Conservation (phyloP, 805 yeast genomes). For the Wickerhamiella parazyma region DNA sequence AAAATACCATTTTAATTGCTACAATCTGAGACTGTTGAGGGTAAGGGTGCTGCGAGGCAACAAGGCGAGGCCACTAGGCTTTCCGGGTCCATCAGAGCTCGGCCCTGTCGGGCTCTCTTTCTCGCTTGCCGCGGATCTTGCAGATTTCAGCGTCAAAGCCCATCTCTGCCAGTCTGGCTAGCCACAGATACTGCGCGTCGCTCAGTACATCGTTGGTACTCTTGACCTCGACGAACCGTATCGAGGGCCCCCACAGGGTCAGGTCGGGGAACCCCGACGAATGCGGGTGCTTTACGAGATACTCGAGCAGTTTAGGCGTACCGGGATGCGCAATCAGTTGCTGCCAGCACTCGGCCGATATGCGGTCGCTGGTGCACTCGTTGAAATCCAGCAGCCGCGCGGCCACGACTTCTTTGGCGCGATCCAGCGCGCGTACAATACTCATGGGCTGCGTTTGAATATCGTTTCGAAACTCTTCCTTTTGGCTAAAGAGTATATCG, state of each 20-base stretch:
- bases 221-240: conserved; percentile 25
- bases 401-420: conserved; percentile 17
- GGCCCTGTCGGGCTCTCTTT: no score
- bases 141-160: conserved; percentile 26
- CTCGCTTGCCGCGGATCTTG: conserved; percentile 10
- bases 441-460: conserved; percentile 25
- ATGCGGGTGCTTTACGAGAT: neutral
- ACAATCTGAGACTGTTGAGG: neutral
- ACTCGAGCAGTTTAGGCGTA: neutral
- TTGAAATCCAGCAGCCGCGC: conserved; percentile 17
- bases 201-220: conserved; percentile 28
- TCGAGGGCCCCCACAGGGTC: conserved; percentile 21
- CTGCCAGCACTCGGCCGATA: neutral
- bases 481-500: conserved; percentile 25
- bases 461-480: conserved; percentile 23
- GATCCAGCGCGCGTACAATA: conserved; percentile 19
- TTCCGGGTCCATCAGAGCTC: no score
- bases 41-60: no score
- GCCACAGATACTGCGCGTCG: conserved; percentile 28
- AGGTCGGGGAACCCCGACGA: conserved; percentile 27
- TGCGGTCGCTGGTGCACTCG: neutral
- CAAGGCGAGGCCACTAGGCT: no score
- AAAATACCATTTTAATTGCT: neutral
- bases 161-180: conserved; percentile 21
- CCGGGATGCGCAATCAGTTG: neutral